These are phyloP conservation scores for Euphorbia corollata DNA, from an alignment of 441 rosid species.

Conservation along the genomic window DNA sequence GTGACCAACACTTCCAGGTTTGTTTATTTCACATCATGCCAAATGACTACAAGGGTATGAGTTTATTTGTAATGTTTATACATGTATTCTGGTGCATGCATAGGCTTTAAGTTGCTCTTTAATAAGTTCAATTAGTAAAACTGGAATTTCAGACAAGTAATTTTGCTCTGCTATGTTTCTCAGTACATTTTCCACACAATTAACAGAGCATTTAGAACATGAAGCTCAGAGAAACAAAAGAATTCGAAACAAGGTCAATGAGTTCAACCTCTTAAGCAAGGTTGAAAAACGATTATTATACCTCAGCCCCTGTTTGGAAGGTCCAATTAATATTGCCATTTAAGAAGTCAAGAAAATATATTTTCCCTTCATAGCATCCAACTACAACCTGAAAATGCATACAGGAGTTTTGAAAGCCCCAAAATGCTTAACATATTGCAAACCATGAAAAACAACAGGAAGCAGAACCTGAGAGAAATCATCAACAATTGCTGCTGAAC, in stretches of 20 bases:
- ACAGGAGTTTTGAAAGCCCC: constrained; percentile 14
- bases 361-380: constrained; percentile 80
- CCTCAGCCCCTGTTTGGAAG: constrained; percentile 84
- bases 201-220: constrained; percentile 2
- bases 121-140: neutral
- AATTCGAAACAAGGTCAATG: neutral
- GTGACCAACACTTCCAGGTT: neutral
- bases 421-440: constrained; percentile 12
- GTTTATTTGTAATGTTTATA: neutral
- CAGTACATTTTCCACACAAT: neutral
- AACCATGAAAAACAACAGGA: constrained; percentile 14
- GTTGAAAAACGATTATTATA: constrained; percentile 23
- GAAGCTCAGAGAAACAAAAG: neutral
- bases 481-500: constrained; percentile 65
- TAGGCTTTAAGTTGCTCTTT: neutral
- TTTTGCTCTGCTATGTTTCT: no score
- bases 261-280: constrained; percentile 4
- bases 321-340: constrained; percentile 68
- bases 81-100: neutral
- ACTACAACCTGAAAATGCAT: constrained; percentile 54
- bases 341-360: constrained; percentile 68
- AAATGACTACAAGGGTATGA: neutral
- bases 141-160: neutral
- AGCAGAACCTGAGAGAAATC: constrained; percentile 71
- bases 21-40: neutral